A percentile compares a stretch with the other conserved stretches of the same genome.
Evolutionary conservation across 148 eudicot species (phyloP).

Genomic region (Suaeda aralocaspica): DNA sequence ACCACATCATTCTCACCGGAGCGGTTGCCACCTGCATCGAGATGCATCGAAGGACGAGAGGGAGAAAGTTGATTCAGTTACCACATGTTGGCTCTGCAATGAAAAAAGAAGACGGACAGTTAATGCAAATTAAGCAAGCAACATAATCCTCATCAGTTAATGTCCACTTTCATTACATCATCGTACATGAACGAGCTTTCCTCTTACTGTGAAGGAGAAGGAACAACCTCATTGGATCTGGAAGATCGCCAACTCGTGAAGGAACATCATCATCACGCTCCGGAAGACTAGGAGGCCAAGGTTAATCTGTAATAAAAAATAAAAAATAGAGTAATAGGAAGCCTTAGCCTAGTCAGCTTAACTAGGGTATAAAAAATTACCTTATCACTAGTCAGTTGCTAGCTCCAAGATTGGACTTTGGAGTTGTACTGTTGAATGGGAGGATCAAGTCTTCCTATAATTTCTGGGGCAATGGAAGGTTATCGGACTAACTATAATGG

Average conservation of each 20-base stretch:
- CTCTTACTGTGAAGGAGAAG: not conserved
- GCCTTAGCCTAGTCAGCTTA: not conserved
- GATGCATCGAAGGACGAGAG: no score
- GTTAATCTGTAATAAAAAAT: not conserved
- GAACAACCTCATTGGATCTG: not conserved
- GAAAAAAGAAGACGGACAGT: no score
- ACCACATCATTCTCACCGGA: not conserved
- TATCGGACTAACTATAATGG: not conserved
- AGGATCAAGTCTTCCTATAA: not conserved
- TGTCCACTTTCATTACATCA: not conserved
- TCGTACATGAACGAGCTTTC: not conserved
- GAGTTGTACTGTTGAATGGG: not conserved
- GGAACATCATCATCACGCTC: not conserved
- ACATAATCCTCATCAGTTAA: not conserved
- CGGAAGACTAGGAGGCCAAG: not conserved
- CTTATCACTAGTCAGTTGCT: not conserved
- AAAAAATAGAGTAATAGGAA: not conserved
- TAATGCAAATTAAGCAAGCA: not conserved
- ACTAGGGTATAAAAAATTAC: not conserved
- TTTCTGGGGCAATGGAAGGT: not conserved
- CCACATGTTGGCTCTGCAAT: no score
- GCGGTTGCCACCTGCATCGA: not conserved
- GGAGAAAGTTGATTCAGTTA: no score
- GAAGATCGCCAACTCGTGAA: not conserved
- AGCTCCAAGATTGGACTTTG: not conserved